A percentile compares a stretch with the other conserved stretches of the same genome.
Conservation (phyloP, 106 monocot genomes). For the Allium fistulosum region DNA sequence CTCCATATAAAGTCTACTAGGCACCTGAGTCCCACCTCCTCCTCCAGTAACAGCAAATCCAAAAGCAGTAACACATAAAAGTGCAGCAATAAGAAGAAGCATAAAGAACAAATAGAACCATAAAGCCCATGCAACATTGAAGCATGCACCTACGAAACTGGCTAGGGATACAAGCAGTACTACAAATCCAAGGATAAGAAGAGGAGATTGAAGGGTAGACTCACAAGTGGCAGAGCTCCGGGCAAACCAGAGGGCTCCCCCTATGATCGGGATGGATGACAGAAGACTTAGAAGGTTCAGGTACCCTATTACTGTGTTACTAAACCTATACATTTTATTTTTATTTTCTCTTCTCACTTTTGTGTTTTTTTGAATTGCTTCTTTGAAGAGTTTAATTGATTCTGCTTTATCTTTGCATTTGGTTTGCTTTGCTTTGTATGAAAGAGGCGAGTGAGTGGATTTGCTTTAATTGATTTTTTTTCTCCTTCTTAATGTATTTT, state of each 20-base stretch:
- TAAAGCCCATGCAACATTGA: slow-evolving; percentile 64
- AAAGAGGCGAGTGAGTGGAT: neutral
- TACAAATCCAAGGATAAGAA: slow-evolving; percentile 75
- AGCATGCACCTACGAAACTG: slow-evolving; percentile 87
- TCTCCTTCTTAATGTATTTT: neutral
- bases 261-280: slow-evolving; percentile 86
- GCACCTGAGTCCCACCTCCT: slow-evolving; percentile 53
- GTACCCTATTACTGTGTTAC: slow-evolving; percentile 87
- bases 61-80: slow-evolving; percentile 60
- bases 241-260: slow-evolving; percentile 62
- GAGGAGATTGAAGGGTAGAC: slow-evolving; percentile 66
- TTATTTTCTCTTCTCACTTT: neutral
- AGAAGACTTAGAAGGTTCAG: slow-evolving; percentile 78
- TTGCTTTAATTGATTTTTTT: neutral
- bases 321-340: slow-evolving; percentile 42
- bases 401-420: neutral
- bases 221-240: slow-evolving; percentile 65
- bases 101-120: slow-evolving; percentile 83
- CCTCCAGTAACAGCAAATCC: slow-evolving; percentile 77
- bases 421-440: neutral
- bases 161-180: slow-evolving; percentile 79
- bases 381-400: neutral
- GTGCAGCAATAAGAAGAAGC: slow-evolving; percentile 59
- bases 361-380: neutral
- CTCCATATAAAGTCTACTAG: slow-evolving; percentile 65